Evolutionary conservation across 2,329 filamentous ascomycete species (phyloP), one percentile per base, ranked within the genome.

Genomic region (Emmonsia crescens): DNA sequence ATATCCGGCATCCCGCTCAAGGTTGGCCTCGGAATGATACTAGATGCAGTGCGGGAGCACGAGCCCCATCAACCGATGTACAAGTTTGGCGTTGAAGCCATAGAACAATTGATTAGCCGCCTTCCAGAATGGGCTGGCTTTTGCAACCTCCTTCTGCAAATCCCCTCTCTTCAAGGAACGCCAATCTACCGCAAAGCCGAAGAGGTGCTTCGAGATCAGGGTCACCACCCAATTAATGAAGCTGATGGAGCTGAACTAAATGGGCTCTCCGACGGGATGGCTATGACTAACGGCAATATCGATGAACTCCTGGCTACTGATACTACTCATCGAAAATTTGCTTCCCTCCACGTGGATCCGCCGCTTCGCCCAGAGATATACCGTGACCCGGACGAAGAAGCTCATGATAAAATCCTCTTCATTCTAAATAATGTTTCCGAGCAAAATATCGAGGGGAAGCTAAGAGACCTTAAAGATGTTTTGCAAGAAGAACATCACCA

Each of bases 391-490:
- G 83, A 88, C 64, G 88, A 90, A 65, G 89, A 93, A 27, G 83
- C 89, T 0, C 92, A 96, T 68, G 94, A 96, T 73, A 95, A 91
- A 73, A 91, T 99, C 46, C 86, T 96, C 67, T 99, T 99, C 69
- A 89, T 95, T 31, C 80, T 99, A 62, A 99, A 99, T 80, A 99
- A 99, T 68, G 87, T 99, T 59, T 97, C 94, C 0, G 88, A 94
- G 68, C 86, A 88, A 49, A 97, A 96, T 52, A 80, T 99, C 21
- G 85, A 89, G 59, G 83, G 87, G 48, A 96, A 96, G 76, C 87
- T 93, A 69, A 82, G 82, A 60, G 91, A 96, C 67, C 83, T 99
- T 44, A 86, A 85, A 57, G 86, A 90, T 46, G 85, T 89, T 52
- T 78, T 99, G 56, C 86, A 91, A 58, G 84, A 88, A 60, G 86